Conservation (phyloP, 371 early-diverging fungal species). For the Mortierella sp. region DNA sequence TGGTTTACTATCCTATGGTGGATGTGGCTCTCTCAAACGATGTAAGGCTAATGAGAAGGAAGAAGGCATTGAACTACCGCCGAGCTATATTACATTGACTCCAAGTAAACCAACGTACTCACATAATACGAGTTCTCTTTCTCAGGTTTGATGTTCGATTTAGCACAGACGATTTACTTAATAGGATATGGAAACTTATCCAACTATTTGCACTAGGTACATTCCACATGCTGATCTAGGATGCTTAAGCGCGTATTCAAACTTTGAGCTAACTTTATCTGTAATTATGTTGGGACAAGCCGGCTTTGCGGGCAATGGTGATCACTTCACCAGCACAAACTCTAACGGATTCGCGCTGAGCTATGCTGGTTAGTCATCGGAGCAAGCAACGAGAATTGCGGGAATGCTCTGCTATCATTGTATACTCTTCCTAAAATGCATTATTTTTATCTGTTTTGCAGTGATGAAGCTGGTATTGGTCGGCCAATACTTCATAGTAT, state of each 20-base stretch:
- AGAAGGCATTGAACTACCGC: background rate
- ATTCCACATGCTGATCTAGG: too few species aligned
- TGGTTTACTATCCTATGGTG: conserved; percentile 75
- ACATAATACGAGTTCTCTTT: background rate
- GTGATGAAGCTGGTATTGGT: conserved; percentile 43
- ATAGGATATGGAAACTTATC: conserved; percentile 46
- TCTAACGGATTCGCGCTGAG: conserved; percentile 44
- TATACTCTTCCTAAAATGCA: background rate
- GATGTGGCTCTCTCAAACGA: conserved; percentile 71
- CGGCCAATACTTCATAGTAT: conserved; percentile 39
- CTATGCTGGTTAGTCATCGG: conserved; percentile 20
- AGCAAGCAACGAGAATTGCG: background rate
- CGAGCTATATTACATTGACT: too few species aligned
- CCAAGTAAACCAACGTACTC: too few species aligned
- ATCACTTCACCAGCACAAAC: conserved; percentile 36
- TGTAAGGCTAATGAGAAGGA: conserved; percentile 35
- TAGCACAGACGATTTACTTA: conserved; percentile 42
- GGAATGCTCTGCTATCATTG: background rate
- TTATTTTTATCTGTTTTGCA: background rate
- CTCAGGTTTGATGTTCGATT: conserved; percentile 46
- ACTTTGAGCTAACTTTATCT: background rate
- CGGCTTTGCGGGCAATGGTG: conserved; percentile 38
- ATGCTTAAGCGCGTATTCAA: too few species aligned
- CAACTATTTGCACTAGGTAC: conserved; percentile 42
- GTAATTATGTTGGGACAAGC: conserved; percentile 5